A percentile compares a stretch with the other conserved stretches of the same genome.
These are phyloP conservation scores for Termitomyces bulborhizus DNA, from an alignment of 768 basidiomycete species.

Conservation along the genomic window DNA sequence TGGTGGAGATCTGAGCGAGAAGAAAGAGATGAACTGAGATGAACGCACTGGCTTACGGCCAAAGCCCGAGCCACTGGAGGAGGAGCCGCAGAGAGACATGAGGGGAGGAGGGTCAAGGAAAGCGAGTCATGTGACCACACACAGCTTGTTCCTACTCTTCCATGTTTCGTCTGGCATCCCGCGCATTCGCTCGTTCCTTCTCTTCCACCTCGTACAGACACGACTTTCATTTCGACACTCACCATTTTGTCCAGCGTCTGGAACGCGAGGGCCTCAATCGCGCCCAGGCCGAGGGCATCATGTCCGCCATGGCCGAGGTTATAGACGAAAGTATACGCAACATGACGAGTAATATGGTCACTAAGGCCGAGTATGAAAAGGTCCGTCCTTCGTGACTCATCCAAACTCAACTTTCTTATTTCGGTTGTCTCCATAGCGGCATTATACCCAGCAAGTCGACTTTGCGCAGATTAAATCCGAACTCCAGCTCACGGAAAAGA, in stretches of 20 bases:
- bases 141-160: background rate
- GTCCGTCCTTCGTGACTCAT: conserved; percentile 30
- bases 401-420: background rate
- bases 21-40: background rate
- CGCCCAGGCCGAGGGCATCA: conserved; percentile 93
- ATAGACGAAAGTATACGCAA: conserved; percentile 96
- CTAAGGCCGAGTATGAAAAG: conserved; percentile 95
- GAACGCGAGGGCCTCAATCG: conserved; percentile 86
- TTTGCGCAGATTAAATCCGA: conserved; percentile 96
- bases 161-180: conserved; percentile 7
- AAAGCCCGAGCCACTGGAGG: conserved; percentile 46
- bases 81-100: conserved; percentile 56
- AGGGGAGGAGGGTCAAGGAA: background rate
- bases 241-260: conserved; percentile 88
- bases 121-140: conserved; percentile 3
- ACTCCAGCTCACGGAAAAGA: conserved; percentile 93
- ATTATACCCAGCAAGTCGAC: conserved; percentile 94
- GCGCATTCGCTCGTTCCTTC: conserved; percentile 19
- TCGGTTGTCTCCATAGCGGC: conserved; percentile 44
- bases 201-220: conserved; percentile 19
- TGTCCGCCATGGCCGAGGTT: conserved; percentile 94
- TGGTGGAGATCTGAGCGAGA: conserved; percentile 12
- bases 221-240: conserved; percentile 91
- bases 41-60: conserved; percentile 48
- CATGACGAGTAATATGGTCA: conserved; percentile 95